phyloP scores from a whole-genome alignment of 1,139 yeast genomes.

The Hemisphaericaspora subhashii region DNA sequence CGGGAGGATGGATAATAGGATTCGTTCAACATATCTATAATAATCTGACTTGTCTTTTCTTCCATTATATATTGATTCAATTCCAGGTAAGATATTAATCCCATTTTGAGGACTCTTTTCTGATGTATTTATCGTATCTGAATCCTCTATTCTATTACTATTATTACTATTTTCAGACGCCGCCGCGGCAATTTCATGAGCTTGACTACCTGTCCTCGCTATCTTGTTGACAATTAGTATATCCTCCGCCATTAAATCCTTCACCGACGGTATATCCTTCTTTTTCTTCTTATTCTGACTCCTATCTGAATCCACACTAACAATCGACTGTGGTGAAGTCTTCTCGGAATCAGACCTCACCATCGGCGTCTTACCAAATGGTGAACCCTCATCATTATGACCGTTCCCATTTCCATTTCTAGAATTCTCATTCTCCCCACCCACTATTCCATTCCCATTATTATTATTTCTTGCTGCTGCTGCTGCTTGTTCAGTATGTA shows the following conservation, averaged over 20 bases:
- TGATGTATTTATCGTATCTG: too few species aligned
- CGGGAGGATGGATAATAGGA: slow-evolving; percentile 34
- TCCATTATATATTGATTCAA: slow-evolving; percentile 20
- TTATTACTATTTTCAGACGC: slow-evolving; percentile 14
- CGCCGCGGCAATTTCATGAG: too few species aligned
- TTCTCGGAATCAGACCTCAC: not conserved
- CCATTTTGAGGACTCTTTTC: slow-evolving; percentile 13
- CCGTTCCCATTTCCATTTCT: not conserved
- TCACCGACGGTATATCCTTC: not conserved
- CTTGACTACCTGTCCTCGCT: not conserved
- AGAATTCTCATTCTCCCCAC: too few species aligned
- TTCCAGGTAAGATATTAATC: slow-evolving; percentile 21
- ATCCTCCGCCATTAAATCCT: slow-evolving; percentile 11
- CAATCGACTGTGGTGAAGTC: not conserved
- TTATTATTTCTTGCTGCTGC: not conserved
- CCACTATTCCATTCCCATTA: not conserved
- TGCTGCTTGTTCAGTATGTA: slow-evolving; percentile 22
- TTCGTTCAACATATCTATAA: slow-evolving; percentile 30
- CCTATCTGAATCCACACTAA: not conserved
- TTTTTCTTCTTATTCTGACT: not conserved
- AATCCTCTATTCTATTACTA: slow-evolving; percentile 10
- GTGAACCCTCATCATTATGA: not conserved
- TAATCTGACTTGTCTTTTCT: slow-evolving; percentile 23
- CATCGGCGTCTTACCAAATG: slow-evolving; percentile 7
- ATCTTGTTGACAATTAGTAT: slow-evolving; percentile 15